Evolutionary conservation across 169 alveolate species (phyloP).

Genomic region (Plasmodium fragile): DNA sequence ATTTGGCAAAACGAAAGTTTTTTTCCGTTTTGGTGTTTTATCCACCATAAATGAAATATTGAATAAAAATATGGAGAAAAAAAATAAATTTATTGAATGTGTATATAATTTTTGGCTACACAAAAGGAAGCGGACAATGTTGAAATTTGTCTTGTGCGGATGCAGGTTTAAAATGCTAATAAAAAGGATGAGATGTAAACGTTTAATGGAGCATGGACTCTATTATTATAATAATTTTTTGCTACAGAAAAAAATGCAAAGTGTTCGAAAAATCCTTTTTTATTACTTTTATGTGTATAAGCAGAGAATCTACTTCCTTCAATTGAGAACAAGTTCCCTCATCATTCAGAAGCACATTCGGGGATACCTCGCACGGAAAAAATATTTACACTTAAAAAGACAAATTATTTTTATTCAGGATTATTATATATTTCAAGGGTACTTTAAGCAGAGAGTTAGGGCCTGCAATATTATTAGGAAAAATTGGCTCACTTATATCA

Average conservation of each 20-base stretch:
- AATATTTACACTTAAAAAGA: constrained; percentile 30
- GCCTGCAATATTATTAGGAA: constrained; percentile 62
- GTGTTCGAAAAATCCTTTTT: constrained; percentile 37
- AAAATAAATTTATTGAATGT: constrained; percentile 73
- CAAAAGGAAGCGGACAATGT: constrained; percentile 45
- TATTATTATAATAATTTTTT: constrained; percentile 37
- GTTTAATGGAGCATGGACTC: constrained; percentile 48
- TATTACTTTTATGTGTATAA: constrained; percentile 73
- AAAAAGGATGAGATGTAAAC: constrained; percentile 59
- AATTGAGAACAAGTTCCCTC: constrained; percentile 24
- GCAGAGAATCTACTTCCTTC: constrained; percentile 34
- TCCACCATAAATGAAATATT: constrained; percentile 79
- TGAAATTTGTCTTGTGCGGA: constrained; percentile 66
- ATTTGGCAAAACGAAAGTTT: constrained; percentile 81
- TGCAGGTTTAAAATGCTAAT: constrained; percentile 64
- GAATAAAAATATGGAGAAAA: constrained; percentile 74
- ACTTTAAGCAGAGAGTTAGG: constrained; percentile 40
- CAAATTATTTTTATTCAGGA: constrained; percentile 48
- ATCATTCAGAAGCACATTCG: constrained; percentile 57
- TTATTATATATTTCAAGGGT: constrained; percentile 52
- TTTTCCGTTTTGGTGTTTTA: constrained; percentile 81
- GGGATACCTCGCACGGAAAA: constrained; percentile 27
- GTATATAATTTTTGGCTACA: constrained; percentile 74
- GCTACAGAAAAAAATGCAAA: constrained; percentile 21
- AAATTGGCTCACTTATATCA: constrained; percentile 54